Evolutionary conservation across 2,329 filamentous ascomycete genomes (phyloP), one percentile per base, ranked within the genome.

Genomic region (Calonectria crousiana): DNA sequence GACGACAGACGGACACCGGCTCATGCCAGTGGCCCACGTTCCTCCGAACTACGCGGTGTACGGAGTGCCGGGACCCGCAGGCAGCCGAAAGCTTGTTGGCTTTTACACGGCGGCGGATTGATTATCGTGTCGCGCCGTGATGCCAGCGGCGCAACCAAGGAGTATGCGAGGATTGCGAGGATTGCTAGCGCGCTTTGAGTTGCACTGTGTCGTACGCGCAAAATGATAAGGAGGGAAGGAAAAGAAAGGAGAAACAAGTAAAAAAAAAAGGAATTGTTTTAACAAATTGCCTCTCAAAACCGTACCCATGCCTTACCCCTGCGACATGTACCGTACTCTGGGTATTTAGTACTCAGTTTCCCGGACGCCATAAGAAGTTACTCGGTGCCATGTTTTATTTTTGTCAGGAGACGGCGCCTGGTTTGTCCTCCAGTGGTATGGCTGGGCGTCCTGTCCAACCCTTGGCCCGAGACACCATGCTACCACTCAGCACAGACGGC

Each of bases 211-310:
- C 34, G 62, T 36, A 44, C 23, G 60, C 32, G 66, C 47, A 60
- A 70, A 62, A 72, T 71, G 70, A 71, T 66, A 69, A 28, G 58
- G 41, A 73, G 47, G 44, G 20, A 64, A 41, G 49, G 52, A 71
- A 69, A 74, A 49, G 66, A 71, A 73, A 69, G 71, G 64, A 38
- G 60, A 67, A 74, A 73, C 52, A 52, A 58, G 11, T 49, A 66
- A 64, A 64, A 72, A 69, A 68, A 68, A 65, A 60, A 58, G 53
- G 30, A 34, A 28, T 20, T 44, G 60, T 49, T 47, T 65, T 65
- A 49, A 28, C 52, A 69, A 69, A 69, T 44, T 62, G 62, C 41
- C 30, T 65, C 30, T 32, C 23, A 18, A 47, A 23, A 20, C 38
- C 49, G 28, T 53, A 69, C 53, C 70, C 65, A 68, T 72, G 62